Evolutionary conservation across 148 eudicot species (phyloP).

Genomic region (Camellia granthamiana): DNA sequence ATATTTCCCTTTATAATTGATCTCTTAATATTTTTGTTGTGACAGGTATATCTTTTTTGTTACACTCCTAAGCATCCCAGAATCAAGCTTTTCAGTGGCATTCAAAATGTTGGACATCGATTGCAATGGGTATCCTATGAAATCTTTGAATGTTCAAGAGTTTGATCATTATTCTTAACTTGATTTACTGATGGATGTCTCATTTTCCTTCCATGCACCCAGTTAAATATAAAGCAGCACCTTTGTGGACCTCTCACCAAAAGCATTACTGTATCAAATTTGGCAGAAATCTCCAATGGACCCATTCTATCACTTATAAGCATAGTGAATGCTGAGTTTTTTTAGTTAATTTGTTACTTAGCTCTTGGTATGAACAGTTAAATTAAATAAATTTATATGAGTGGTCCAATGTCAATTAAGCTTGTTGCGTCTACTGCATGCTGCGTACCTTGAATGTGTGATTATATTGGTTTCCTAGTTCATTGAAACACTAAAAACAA

Average conservation of each 20-base stretch:
- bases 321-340: background rate
- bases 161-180: background rate
- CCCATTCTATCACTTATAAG: background rate
- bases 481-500: background rate
- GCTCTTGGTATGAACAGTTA: background rate
- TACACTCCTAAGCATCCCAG: slow-evolving; percentile 70
- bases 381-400: too few species aligned
- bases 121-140: slow-evolving; percentile 39
- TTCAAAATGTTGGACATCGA: slow-evolving; percentile 72
- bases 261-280: background rate
- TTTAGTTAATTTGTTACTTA: background rate
- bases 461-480: background rate
- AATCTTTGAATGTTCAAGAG: background rate
- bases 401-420: background rate
- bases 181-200: background rate
- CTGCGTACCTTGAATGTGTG: background rate
- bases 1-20: background rate
- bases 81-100: slow-evolving; percentile 63
- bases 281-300: background rate
- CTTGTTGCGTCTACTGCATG: background rate
- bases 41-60: slow-evolving; percentile 71
- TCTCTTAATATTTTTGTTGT: background rate
- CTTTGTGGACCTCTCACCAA: background rate
- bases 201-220: background rate
- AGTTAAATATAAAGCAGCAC: background rate